Conservation (phyloP, 768 basidiomycete species). For the Rhizopogon roseolus region DNA sequence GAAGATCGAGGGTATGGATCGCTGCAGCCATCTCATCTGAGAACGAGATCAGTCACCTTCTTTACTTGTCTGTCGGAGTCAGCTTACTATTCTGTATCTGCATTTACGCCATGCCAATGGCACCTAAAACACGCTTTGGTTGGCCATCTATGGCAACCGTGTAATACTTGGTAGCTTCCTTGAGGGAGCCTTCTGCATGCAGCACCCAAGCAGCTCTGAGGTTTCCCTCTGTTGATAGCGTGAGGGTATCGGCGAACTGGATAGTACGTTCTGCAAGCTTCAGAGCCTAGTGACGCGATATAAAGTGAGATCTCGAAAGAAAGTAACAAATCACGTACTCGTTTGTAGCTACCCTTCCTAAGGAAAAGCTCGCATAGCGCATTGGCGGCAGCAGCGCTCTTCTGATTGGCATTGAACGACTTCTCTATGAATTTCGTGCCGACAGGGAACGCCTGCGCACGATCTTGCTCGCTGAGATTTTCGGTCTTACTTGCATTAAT, state of each 20-base stretch:
- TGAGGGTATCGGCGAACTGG: constrained; percentile 87
- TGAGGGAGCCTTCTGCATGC: constrained; percentile 63
- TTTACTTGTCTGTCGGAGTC: not conserved
- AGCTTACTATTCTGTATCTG: constrained; percentile 76
- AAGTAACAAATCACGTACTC: constrained; percentile 35
- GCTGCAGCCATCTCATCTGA: constrained; percentile 80
- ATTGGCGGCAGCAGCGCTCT: constrained; percentile 78
- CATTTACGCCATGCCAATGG: constrained; percentile 83
- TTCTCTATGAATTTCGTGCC: constrained; percentile 71
- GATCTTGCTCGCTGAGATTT: constrained; percentile 56
- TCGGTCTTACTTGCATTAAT: constrained; percentile 83
- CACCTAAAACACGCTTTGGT: constrained; percentile 71
- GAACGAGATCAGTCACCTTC: constrained; percentile 1
- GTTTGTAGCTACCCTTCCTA: constrained; percentile 58
- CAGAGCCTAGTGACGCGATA: constrained; percentile 48
- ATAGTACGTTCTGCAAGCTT: constrained; percentile 94
- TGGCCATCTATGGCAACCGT: constrained; percentile 60
- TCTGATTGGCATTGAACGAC: constrained; percentile 72
- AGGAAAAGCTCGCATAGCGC: constrained; percentile 79
- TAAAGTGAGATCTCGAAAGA: not conserved
- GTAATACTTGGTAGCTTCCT: constrained; percentile 70
- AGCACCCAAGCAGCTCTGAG: constrained; percentile 77
- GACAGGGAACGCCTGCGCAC: constrained; percentile 50
- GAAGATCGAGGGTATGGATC: constrained; percentile 77
- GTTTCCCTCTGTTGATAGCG: constrained; percentile 83